Percentiles rank a stretch among this genome's conserved stretches.
phyloP scores from a whole-genome alignment of 2,329 filamentous ascomycete genomes.

The Arthrocladium fulminans region DNA sequence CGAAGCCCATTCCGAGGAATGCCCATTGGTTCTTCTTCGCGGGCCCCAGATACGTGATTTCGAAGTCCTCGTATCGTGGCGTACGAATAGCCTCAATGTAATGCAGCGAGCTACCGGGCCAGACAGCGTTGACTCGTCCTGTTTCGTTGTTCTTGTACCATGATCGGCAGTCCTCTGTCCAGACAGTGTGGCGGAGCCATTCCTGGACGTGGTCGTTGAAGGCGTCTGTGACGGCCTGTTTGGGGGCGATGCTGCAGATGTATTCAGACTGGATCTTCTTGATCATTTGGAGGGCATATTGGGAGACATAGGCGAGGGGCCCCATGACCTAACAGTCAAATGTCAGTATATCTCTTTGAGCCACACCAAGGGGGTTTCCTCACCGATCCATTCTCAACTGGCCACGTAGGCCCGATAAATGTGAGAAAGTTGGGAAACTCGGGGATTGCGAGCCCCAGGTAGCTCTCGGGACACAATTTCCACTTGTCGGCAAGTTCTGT shows the following conservation, averaged over 20 bases:
- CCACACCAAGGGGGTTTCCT: neutral
- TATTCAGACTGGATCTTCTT: constrained; percentile 35
- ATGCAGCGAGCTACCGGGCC: constrained; percentile 44
- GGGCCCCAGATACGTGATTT: constrained; percentile 31
- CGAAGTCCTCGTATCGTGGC: constrained; percentile 39
- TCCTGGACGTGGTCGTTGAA: constrained; percentile 36
- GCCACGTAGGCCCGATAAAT: constrained; percentile 27
- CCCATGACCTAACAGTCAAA: constrained; percentile 41
- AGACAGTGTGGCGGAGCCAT: constrained; percentile 43
- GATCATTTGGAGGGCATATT: constrained; percentile 34
- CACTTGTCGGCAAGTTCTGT: constrained; percentile 38
- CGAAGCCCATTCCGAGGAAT: constrained; percentile 28
- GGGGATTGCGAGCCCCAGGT: constrained; percentile 24
- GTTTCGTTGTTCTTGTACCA: constrained; percentile 34
- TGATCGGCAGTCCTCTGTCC: constrained; percentile 37
- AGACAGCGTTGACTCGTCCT: constrained; percentile 40
- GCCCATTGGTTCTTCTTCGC: constrained; percentile 25
- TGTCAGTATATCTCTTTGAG: constrained; percentile 29
- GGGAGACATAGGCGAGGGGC: constrained; percentile 32
- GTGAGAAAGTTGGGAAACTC: constrained; percentile 24
- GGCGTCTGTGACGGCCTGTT: constrained; percentile 25
- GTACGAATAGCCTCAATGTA: constrained; percentile 36
- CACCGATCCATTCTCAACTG: constrained; percentile 33
- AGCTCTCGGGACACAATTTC: constrained; percentile 27
- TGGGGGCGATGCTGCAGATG: constrained; percentile 33